Base-by-base conservation (phyloP, 2,329 filamentous ascomycete species). In the Malbranchea zuffiana region DNA sequence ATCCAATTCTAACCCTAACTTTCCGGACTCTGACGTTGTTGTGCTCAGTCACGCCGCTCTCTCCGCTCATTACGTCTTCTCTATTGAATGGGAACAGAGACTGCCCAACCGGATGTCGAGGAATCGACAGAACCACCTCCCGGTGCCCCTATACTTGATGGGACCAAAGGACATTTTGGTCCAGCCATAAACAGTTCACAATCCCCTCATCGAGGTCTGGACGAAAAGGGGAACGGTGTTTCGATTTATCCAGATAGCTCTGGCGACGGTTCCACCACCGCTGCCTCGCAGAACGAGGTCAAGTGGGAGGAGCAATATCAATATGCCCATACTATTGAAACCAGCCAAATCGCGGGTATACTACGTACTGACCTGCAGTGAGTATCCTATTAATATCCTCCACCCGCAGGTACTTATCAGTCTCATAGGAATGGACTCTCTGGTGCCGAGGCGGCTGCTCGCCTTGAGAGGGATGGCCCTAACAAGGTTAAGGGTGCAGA, bases 401-500 rank as follows among this genome's bases (percentile, higher is more conserved):
- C 16, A 13, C 15, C 40, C 20, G 20, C 36, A 32, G n/a, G 17
- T 32, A 18, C 28, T 11, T 26, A 13, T 19, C 36, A 30, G 10
- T 15, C 1, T 11, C n/a, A 11, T 40, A 60, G 56, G 38, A 52
- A 80, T 78, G 80, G 80, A 54, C 68, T 84, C 62, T 70, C 67
- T 55, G 61, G 58, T 50, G 55, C 65, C 48, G 78, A 82, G 57
- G 79, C 78, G 45, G 68, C 71, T 59, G 66, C 67, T 63, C 79
- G 79, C 56, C 69, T 83, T 52, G 61, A 62, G 57, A 67, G 69
- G 54, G 66, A 82, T 71, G 80, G 80, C 48, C 69, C 72, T 49
- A 85, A 85, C 65, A 71, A 71, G 55, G 73, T 84, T 65, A 74
- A 79, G 61, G 74, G 75, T 61, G 74, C 77, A 66, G 75, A 78